Evolutionary conservation across 2,329 filamentous ascomycete genomes (phyloP).

Genomic region (Fusarium chlamydosporum): DNA sequence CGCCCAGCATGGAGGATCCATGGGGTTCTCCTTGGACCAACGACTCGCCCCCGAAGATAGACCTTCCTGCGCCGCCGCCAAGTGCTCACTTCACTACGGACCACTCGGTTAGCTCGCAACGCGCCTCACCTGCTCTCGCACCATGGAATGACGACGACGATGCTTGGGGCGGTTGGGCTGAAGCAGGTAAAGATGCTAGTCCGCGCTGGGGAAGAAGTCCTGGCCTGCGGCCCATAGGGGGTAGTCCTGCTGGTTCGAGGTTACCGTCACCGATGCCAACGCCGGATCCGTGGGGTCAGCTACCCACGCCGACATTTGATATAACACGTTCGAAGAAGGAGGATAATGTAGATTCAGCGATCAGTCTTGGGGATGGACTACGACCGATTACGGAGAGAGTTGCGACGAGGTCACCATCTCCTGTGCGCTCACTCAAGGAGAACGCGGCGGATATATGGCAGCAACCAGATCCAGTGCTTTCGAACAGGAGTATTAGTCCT

Average conservation of each 20-base stretch:
- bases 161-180: conserved; percentile 57
- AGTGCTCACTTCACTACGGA: conserved; percentile 53
- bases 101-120: conserved; percentile 44
- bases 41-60: conserved; percentile 55
- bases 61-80: conserved; percentile 54
- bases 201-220: conserved; percentile 55
- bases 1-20: conserved; percentile 71
- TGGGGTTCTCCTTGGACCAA: conserved; percentile 73
- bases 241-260: conserved; percentile 48
- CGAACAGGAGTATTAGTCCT: conserved; percentile 27
- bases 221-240: conserved; percentile 50
- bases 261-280: conserved; percentile 50
- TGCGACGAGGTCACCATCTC: conserved; percentile 33
- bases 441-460: conserved; percentile 43
- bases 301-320: conserved; percentile 41
- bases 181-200: conserved; percentile 48
- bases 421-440: conserved; percentile 28
- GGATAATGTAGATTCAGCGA: conserved; percentile 52
- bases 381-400: conserved; percentile 29
- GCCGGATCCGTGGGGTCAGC: conserved; percentile 49
- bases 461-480: conserved; percentile 20
- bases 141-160: conserved; percentile 55
- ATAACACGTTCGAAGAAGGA: conserved; percentile 35
- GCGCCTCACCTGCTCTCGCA: conserved; percentile 44
- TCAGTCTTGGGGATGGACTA: conserved; percentile 47